Base-by-base conservation (phyloP, 1,284 basidiomycete genomes). In the Cutaneotrichosporon sp. region DNA sequence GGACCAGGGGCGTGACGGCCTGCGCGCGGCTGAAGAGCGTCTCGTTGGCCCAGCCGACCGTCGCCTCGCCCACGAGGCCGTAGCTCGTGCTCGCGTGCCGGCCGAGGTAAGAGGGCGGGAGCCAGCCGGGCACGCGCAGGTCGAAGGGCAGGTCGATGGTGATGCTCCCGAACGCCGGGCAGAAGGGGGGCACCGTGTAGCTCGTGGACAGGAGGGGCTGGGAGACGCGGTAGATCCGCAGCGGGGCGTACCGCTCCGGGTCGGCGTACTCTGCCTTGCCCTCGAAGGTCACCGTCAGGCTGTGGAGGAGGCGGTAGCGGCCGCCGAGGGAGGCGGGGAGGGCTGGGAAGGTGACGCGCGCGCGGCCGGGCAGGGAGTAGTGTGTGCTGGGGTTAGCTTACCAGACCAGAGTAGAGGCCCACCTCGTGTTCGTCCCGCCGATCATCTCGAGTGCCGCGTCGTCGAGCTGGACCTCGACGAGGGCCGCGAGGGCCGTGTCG, bases 201-300 rank as follows among this genome's bases (percentile, higher is more conserved):
- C 14, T 52, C 20, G 22, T 25, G 22, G 66, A 53, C 20, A 62
- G 54, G 18, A 76, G 46, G 1, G 58, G 56, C 25, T 69, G 27
- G 9, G 70, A 68, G 4, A 58, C 27, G 4, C 63, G 45, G 53
- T 67, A 58, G 6, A 79, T 54, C 11, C 77, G 68, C 50, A 76
- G 54, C 0, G 76, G 75, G 2, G 68, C 72, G 65, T 79, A 78
- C 56, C 78, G 74, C 18, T 52, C 49, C 1, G 71, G 69, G 53
- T 80, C 77, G 59, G 65, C 73, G 58, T 69, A 80, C 59, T 80
- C 78, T 13, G 70, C 66, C 63, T 75, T 75, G 13, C 75, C 76
- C 56, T 80, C 78, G 47, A 57, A 42, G 7, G 34, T 49, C 3
- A 57, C n/a, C 20, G 59, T 64, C 4, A 79, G 59, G 18, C 70